Evolutionary conservation across 2,329 filamentous ascomycete species (phyloP).

Genomic region (Aspergillus arachidicola): DNA sequence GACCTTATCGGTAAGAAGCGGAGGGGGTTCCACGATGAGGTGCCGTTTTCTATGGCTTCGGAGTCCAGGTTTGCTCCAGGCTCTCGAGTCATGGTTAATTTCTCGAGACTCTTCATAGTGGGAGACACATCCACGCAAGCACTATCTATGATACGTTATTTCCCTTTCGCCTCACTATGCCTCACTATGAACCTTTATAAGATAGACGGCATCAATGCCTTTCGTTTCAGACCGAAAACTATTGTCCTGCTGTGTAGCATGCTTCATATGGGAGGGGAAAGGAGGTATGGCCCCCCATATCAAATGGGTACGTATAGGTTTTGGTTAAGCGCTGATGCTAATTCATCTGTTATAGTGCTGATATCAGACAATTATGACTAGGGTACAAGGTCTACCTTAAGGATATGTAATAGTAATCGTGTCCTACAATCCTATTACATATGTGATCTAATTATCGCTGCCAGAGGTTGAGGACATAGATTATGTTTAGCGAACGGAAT

Average conservation of each 20-base stretch:
- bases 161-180: not conserved
- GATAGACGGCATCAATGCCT: not conserved
- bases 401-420: not conserved
- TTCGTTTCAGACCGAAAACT: not conserved
- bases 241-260: not conserved
- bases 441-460: not conserved
- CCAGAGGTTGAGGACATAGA: not conserved
- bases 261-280: not conserved
- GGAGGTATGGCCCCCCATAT: not conserved
- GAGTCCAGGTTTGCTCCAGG: not conserved
- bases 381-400: not conserved
- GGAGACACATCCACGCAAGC: not conserved
- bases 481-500: slow-evolving; percentile 1
- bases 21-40: not conserved
- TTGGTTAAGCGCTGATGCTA: not conserved
- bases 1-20: not conserved
- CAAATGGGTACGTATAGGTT: not conserved
- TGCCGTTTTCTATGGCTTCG: not conserved
- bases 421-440: not conserved
- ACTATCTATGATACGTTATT: not conserved
- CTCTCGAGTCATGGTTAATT: not conserved
- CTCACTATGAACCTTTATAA: not conserved
- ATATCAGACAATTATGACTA: not conserved
- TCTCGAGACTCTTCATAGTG: not conserved
- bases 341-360: not conserved